A percentile compares a stretch with the other conserved stretches of the same genome.
phyloP scores from a whole-genome alignment of 176 grass and related monocot genomes.

The Cymbopogon citratus region DNA sequence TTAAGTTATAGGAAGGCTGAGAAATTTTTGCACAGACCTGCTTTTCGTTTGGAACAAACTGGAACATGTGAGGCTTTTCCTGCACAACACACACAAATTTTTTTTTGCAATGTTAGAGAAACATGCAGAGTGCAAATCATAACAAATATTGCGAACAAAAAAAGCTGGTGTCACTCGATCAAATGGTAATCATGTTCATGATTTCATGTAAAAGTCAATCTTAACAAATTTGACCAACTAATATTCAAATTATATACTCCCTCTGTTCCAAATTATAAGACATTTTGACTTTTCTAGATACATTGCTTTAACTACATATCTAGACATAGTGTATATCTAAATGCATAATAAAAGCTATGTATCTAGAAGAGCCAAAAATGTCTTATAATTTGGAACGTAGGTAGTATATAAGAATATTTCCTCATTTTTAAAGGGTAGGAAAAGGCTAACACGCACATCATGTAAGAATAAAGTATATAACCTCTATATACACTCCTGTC shows the following conservation, averaged over 20 bases:
- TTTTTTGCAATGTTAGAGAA: not conserved
- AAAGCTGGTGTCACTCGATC: not conserved
- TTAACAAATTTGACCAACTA: not conserved
- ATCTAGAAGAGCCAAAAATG: too few relatives aligned
- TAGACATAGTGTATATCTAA: too few relatives aligned
- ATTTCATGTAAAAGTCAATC: not conserved
- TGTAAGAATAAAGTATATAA: not conserved
- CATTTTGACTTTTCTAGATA: too few relatives aligned
- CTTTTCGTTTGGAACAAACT: constrained; percentile 89
- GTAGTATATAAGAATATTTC: not conserved
- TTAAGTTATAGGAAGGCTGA: constrained; percentile 22
- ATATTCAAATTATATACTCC: not conserved
- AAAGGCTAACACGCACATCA: not conserved
- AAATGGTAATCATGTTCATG: not conserved
- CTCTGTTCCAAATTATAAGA: too few relatives aligned
- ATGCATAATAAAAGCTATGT: too few relatives aligned
- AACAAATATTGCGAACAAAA: constrained; percentile 9
- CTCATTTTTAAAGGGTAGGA: not conserved
- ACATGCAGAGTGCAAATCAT: not conserved
- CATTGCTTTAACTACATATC: too few relatives aligned
- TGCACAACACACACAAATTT: constrained; percentile 52
- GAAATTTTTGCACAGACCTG: constrained; percentile 49
- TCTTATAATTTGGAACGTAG: too few relatives aligned
- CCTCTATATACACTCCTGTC: not conserved
- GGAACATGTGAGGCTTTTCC: constrained; percentile 97